Evolutionary conservation across 2,329 filamentous ascomycete genomes (phyloP), one percentile per base, ranked within the genome.

Genomic region (Colletotrichum sojae): DNA sequence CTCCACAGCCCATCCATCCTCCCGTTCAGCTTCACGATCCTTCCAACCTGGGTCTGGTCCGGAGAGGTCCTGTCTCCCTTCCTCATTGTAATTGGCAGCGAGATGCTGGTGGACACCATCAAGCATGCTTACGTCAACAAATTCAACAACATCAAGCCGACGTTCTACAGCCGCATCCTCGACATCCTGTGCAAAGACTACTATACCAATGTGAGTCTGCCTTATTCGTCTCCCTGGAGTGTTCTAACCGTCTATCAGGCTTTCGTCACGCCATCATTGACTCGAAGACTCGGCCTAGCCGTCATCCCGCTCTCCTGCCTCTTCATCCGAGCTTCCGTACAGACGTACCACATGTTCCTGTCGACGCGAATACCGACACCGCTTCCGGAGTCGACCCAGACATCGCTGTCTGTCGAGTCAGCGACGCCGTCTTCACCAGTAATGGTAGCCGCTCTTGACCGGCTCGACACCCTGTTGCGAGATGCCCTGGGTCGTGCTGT

Each of bases 121-220:
- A 99, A 99, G 80, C 97, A 99, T 77, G 94, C 94, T 22, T 99
- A 98, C 78, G 97, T 99, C 78, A 95, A 91, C 78, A 99, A 99
- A 78, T 99, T 99, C 84, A 99, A 99, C 85, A 97, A 97, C 75
- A 94, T 95, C 73, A 95, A 96, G 72, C 96, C 96, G 3, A 89
- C 88, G 6, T 92, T 99, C 64, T 99, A 99, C 79, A 89, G 90
- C 60, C 90, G 94, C 25, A 97, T 96, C 77, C 87, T 98, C 16
- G 97, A 99, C 76, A 93, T 99, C 5, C 83, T 99, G 8, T 95
- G 94, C 73, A 98, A 98, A 79, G 96, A 99, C 79, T 99, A 99
- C 81, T 99, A 99, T 78, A 95, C 94, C 1, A 95, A 98, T 77
- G 92, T 92, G 77, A 81, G 90, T 36, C 18, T 16, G 27, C 13